These are phyloP conservation scores for Discostella stelligeroides DNA, from an alignment of 108 stramenopile species.

Conservation along the genomic window DNA sequence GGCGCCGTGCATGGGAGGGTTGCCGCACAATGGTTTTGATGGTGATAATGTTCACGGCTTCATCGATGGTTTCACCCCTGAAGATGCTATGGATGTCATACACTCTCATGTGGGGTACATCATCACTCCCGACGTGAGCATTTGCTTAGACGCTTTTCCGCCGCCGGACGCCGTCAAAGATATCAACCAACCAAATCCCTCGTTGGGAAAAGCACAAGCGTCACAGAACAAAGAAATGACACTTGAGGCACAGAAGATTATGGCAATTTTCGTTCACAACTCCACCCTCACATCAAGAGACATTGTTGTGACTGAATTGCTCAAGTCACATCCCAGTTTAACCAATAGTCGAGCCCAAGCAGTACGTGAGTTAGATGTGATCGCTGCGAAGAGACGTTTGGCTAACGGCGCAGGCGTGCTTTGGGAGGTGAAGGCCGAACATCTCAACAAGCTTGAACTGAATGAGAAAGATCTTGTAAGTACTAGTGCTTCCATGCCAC, in stretches of 20 bases:
- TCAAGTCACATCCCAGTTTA: constrained; percentile 47
- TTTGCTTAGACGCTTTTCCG: constrained; percentile 75
- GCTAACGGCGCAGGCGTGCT: constrained; percentile 59
- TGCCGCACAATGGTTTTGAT: constrained; percentile 35
- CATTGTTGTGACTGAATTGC: constrained; percentile 73
- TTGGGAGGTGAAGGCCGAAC: constrained; percentile 79
- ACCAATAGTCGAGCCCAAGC: constrained; percentile 73
- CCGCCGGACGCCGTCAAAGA: constrained; percentile 37
- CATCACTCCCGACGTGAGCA: constrained; percentile 25
- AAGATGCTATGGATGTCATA: constrained; percentile 34
- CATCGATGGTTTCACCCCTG: constrained; percentile 34
- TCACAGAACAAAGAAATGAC: constrained; percentile 42
- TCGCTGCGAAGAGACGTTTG: constrained; percentile 70
- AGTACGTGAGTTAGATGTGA: constrained; percentile 72
- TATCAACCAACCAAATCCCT: constrained; percentile 30
- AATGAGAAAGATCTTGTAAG: constrained; percentile 48
- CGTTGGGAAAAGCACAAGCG: constrained; percentile 8
- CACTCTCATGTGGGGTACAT: constrained; percentile 29
- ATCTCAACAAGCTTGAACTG: constrained; percentile 58
- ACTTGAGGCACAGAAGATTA: constrained; percentile 50
- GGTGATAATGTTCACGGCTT: constrained; percentile 20
- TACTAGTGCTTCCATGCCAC: constrained; percentile 1
- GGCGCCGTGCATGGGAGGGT: constrained; percentile 59
- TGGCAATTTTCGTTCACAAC: constrained; percentile 76
- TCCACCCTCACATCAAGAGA: constrained; percentile 73